phyloP scores from a whole-genome alignment of 1,284 basidiomycete species.

The Filobasidium uniguttulatum region DNA sequence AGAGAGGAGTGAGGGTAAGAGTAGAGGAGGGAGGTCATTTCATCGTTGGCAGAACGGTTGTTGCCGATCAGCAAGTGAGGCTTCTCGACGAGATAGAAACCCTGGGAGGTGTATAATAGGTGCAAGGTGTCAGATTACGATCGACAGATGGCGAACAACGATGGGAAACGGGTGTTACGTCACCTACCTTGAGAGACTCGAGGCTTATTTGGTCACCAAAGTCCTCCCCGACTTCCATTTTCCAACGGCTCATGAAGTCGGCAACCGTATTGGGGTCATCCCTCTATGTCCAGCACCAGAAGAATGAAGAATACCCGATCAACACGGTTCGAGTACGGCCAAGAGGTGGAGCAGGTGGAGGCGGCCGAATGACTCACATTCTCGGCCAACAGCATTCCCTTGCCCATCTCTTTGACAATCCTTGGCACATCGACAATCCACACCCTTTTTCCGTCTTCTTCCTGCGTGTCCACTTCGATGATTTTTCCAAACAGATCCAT shows the following conservation, averaged over 20 bases:
- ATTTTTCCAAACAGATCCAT: constrained; percentile 65
- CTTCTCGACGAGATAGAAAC: constrained; percentile 48
- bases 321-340: not conserved
- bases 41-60: no score
- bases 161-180: no score
- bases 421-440: constrained; percentile 23
- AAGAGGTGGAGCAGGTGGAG: no score
- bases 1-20: constrained; percentile 64
- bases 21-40: constrained; percentile 35
- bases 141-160: not conserved
- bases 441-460: constrained; percentile 16
- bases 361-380: constrained; percentile 48
- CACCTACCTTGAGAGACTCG: constrained; percentile 50
- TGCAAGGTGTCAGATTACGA: no score
- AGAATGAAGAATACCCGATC: not conserved
- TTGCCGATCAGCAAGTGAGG: constrained; percentile 14
- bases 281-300: constrained; percentile 28
- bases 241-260: constrained; percentile 55
- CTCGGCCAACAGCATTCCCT: constrained; percentile 53
- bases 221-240: constrained; percentile 53
- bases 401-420: constrained; percentile 29
- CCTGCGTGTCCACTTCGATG: constrained; percentile 13
- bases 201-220: constrained; percentile 51
- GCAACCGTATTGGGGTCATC: constrained; percentile 46
- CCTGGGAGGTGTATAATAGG: constrained; percentile 43